A percentile compares a stretch with the other conserved stretches of the same genome.
Conservation (phyloP, 345 rosid genomes). For the Aquilaria sinensis region DNA sequence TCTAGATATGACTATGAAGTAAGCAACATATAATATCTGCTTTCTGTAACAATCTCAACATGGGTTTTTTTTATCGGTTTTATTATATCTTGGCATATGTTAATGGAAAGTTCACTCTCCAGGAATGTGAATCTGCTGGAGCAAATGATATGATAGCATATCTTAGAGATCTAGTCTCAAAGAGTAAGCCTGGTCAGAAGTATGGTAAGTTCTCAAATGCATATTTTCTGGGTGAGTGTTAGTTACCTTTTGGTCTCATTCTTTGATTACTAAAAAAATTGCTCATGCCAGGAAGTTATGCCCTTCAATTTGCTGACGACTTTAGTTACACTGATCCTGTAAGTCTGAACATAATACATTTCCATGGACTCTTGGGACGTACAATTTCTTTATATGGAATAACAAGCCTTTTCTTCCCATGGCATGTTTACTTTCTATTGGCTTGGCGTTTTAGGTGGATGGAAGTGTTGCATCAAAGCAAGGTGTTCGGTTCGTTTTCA, state of each 20-base stretch:
- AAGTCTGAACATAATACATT: slow-evolving; percentile 25
- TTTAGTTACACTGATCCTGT: slow-evolving; percentile 90
- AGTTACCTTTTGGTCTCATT: slow-evolving; percentile 5
- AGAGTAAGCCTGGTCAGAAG: slow-evolving; percentile 60
- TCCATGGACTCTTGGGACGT: not conserved
- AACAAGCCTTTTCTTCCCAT: not conserved
- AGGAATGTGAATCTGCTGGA: slow-evolving; percentile 95
- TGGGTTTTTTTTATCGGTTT: not conserved
- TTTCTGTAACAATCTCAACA: not conserved
- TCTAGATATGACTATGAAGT: slow-evolving; percentile 96
- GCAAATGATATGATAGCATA: slow-evolving; percentile 78
- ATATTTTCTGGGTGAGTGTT: not conserved
- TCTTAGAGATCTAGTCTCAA: slow-evolving; percentile 66
- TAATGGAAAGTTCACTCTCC: slow-evolving; percentile 9
- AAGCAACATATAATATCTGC: slow-evolving; percentile 17
- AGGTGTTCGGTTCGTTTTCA: slow-evolving; percentile 88
- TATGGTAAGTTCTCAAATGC: slow-evolving; percentile 48
- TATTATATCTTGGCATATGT: not conserved
- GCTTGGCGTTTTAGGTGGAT: slow-evolving; percentile 57
- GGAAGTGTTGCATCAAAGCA: slow-evolving; percentile 91
- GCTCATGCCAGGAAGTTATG: slow-evolving; percentile 50
- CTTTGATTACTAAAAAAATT: slow-evolving; percentile 10
- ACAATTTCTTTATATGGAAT: not conserved
- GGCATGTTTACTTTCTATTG: slow-evolving; percentile 5
- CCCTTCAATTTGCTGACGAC: slow-evolving; percentile 80